Base-by-base conservation (phyloP, 257 asterid genomes). In the Fraxinus americana region DNA sequence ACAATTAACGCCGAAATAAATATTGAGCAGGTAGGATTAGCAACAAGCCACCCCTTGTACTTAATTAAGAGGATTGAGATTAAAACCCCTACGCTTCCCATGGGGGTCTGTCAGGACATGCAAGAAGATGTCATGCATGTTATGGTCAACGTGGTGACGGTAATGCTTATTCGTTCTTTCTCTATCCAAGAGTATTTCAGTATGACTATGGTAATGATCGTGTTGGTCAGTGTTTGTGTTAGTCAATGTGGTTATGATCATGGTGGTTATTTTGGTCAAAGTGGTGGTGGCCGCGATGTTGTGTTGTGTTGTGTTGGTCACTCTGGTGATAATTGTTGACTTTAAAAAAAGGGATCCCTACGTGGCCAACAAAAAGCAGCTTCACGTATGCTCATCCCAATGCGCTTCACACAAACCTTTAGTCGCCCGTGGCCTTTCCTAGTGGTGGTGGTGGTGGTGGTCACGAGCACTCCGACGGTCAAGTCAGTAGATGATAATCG, bases 101-200 rank as follows among this genome's bases (percentile, higher is more conserved):
- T 0, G 6, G 99, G 99, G 93, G 87, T 96, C 98, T 12, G 97
- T 98, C 83, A 96, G 78, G 50, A 96, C 98, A 38, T 96, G 99
- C 90, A 96, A 82, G 89, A 96, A 96, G 71, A 96, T 96, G 80
- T 98, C 99, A 79, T 91, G 96, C 99, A 96, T 92, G 89, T 96
- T 96, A 82, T 93, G 99, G 89, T 96, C 98, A 29, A 91, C 89
- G 83, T 96, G 99, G 82, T 86, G 99, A 75, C 89, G 98, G 72
- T 83, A 90, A 59, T 80, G 79, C 70, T 76, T 85, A 35, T 76
- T 78, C 70, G 83, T 76, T 81, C 84, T 85, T 68, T 72, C 83
- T 32, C 77, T 78, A 72, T 77, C 85, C 38, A 32, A 54, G 19
- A 75, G 82, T 29, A 32, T 72, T 36, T 76, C 89, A 6, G 76